phyloP scores from a whole-genome alignment of 352 stramenopile genomes.

The Thalassiosira pacifica region DNA sequence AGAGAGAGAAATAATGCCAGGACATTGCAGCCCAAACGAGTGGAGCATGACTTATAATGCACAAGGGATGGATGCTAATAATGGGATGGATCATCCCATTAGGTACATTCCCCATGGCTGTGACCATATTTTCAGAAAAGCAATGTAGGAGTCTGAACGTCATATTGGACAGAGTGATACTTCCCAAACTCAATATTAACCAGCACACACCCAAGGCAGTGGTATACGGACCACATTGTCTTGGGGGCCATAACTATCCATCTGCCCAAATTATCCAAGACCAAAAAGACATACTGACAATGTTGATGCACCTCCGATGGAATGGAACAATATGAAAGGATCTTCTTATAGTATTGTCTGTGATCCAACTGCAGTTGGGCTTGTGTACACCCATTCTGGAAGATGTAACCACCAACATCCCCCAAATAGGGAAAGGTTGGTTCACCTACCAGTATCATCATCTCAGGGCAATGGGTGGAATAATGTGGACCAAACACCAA shows the following conservation, averaged over 20 bases:
- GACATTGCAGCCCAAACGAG: too few species aligned
- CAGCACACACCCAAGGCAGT: not conserved
- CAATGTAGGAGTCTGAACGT: conserved; percentile 1
- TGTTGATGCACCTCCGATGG: conserved; percentile 32
- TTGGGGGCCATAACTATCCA: conserved; percentile 4
- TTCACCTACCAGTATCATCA: not conserved
- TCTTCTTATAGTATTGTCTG: conserved; percentile 17
- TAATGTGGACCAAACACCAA: too few species aligned
- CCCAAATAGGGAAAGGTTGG: conserved; percentile 12
- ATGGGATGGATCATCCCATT: too few species aligned
- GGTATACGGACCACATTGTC: not conserved
- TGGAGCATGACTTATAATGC: not conserved
- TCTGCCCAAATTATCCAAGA: conserved; percentile 28
- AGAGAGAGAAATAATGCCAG: too few species aligned
- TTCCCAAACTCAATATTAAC: conserved; percentile 21
- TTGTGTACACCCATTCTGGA: conserved; percentile 19
- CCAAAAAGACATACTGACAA: conserved; percentile 2
- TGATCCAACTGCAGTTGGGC: conserved; percentile 19
- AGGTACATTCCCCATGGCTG: too few species aligned
- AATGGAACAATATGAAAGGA: too few species aligned
- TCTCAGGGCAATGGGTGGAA: conserved; percentile 25
- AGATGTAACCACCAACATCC: not conserved
- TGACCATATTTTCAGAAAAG: conserved; percentile 3
- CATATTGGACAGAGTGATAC: conserved; percentile 15
- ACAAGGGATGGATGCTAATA: too few species aligned